phyloP scores from a whole-genome alignment of 2,329 filamentous ascomycete species.

The Ambrosiella xylebori region DNA sequence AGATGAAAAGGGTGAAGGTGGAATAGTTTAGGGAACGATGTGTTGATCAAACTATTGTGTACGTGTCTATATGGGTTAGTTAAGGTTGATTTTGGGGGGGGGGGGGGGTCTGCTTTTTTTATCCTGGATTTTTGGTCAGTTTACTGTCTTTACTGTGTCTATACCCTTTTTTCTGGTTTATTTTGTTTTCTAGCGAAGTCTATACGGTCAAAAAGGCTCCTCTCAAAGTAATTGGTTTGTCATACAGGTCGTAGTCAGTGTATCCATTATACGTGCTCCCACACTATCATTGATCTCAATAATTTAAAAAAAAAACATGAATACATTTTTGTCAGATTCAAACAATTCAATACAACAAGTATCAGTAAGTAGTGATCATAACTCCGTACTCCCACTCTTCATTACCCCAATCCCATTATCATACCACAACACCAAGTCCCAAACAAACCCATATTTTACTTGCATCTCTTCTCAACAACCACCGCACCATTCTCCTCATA shows the following conservation, averaged over 20 bases:
- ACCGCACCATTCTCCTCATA: constrained; percentile 85
- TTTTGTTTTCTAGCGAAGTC: background rate
- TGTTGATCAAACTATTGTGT: background rate
- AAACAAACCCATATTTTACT: constrained; percentile 31
- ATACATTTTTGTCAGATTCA: too few species aligned
- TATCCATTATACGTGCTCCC: too few species aligned
- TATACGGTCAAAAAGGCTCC: background rate
- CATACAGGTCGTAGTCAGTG: background rate
- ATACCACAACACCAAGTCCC: background rate
- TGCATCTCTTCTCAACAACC: constrained; percentile 93
- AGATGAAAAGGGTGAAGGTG: constrained; percentile 36
- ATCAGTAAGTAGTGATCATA: background rate
- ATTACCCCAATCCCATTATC: constrained; percentile 4
- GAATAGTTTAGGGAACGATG: constrained; percentile 21
- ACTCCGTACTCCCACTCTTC: constrained; percentile 3
- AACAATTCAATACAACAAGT: background rate
- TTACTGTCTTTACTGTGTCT: constrained; percentile 8
- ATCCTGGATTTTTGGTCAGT: constrained; percentile 4
- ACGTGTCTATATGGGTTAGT: background rate
- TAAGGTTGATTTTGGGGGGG: background rate
- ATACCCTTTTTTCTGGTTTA: constrained; percentile 7
- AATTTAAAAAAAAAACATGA: background rate
- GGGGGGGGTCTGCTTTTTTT: background rate
- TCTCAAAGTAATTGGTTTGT: background rate
- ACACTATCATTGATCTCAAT: background rate